Conservation (phyloP, 768 basidiomycete species). For the Trametes cubensis region DNA sequence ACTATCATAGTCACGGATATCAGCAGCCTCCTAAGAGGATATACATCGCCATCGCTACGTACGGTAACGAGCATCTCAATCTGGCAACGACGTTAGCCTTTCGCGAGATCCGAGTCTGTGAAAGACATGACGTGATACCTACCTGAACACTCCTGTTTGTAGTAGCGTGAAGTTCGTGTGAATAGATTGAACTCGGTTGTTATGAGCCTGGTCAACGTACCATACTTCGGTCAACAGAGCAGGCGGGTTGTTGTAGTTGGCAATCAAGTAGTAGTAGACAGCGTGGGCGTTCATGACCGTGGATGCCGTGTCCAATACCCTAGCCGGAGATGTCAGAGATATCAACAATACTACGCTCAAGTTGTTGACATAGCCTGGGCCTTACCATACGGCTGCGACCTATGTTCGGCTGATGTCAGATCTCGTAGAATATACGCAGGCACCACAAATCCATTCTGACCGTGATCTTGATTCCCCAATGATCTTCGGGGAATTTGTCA, state of each 20-base stretch:
- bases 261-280: constrained; percentile 20
- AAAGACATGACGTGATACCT: not conserved
- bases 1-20: not conserved
- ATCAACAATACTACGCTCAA: too few relatives aligned
- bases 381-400: constrained; percentile 10
- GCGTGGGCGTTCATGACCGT: constrained; percentile 13
- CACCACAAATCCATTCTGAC: too few relatives aligned
- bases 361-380: too few relatives aligned
- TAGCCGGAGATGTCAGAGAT: too few relatives aligned
- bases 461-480: not conserved
- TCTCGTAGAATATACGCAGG: too few relatives aligned
- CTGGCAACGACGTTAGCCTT: too few relatives aligned
- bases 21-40: not conserved
- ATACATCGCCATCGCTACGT: too few relatives aligned
- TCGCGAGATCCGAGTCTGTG: too few relatives aligned
- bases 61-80: constrained; percentile 3
- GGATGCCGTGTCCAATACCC: constrained; percentile 11
- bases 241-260: constrained; percentile 18
- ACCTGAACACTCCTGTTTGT: constrained; percentile 2
- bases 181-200: too few relatives aligned
- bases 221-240: constrained; percentile 14
- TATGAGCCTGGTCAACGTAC: too few relatives aligned
- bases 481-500: constrained; percentile 16
- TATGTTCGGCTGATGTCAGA: too few relatives aligned
- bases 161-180: too few relatives aligned